A percentile compares a stretch with the other conserved stretches of the same genome.
These are phyloP conservation scores for Kodamaea restingae DNA, from an alignment of 805 yeast species.

Conservation along the genomic window DNA sequence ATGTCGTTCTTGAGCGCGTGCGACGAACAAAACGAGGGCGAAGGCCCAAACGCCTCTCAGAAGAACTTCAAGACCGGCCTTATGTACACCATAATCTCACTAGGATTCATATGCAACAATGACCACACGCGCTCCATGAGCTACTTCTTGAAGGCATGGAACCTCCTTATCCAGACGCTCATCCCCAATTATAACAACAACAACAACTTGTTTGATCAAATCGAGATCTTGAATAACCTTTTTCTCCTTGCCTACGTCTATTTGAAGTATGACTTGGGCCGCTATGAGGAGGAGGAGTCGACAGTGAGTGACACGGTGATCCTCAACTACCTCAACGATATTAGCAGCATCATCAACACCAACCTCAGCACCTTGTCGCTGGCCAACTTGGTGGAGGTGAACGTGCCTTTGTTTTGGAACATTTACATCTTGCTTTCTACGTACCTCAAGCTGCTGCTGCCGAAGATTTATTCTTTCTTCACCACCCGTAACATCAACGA, in stretches of 20 bases:
- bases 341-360: slow-evolving; percentile 39
- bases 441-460: slow-evolving; percentile 26
- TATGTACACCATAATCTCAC: slow-evolving; percentile 41
- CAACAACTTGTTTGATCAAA: slow-evolving; percentile 24
- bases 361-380: slow-evolving; percentile 22
- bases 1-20: slow-evolving; percentile 20
- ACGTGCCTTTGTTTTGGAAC: slow-evolving; percentile 42
- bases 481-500: slow-evolving; percentile 9
- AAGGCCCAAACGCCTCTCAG: slow-evolving; percentile 11
- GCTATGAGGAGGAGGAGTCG: slow-evolving; percentile 11
- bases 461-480: slow-evolving; percentile 18
- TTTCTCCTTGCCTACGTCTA: slow-evolving; percentile 43
- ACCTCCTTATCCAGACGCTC: slow-evolving; percentile 29
- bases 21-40: slow-evolving; percentile 9
- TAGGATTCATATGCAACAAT: slow-evolving; percentile 34
- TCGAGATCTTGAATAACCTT: slow-evolving; percentile 43
- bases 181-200: slow-evolving; percentile 32
- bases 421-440: slow-evolving; percentile 45
- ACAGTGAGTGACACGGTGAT: slow-evolving; percentile 45
- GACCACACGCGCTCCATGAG: slow-evolving; percentile 30
- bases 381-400: slow-evolving; percentile 27
- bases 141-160: slow-evolving; percentile 46
- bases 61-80: slow-evolving; percentile 37
- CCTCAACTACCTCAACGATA: slow-evolving; percentile 48
- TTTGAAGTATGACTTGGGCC: slow-evolving; percentile 35